Base-by-base conservation (phyloP, 108 stramenopile species). In the Nitzschia sp. region DNA sequence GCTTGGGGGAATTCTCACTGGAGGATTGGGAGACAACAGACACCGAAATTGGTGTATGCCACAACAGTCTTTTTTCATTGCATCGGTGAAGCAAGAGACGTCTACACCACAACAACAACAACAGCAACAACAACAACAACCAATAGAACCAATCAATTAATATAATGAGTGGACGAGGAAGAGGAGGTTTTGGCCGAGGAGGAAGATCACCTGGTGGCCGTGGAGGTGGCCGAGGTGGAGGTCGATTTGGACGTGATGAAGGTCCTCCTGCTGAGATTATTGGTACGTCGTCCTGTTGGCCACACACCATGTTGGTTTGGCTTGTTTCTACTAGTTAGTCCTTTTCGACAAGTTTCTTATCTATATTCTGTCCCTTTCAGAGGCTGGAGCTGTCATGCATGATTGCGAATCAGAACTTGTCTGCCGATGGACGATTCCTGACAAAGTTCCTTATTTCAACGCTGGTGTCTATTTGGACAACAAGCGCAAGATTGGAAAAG, bases 391-490 rank as follows among this genome's bases (percentile, higher is more conserved):
- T 52, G 88, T 93, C 0, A 11, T 82, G 22, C 92, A 93, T 71
- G 92, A 93, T 66, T 89, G 88, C 64, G 92, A 93, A 70, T 82
- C 87, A 11, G 92, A 93, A 67, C 61, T 93, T 48, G 83, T 93
- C 15, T 88, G 87, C 46, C 78, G 79, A 67, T 83, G 85, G 82
- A 81, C 82, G 6, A 52, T 97, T 63, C 14, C 69, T 15, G 87
- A 90, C 44, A 96, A 91, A 78, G 89, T 98, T 20, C 98, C 98
- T 0, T 97, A 98, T 73, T 98, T 98, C 86, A 98, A 98, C 71
- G 98, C 98, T 29, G 95, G 94, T 6, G 80, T 97, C 22, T 98
- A 93, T 79, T 87, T 98, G n/a, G 95, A 98, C 67, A 98, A 98
- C 79, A 97, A 97, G 71, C 88, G 89, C 52, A 93, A 95, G 72